These are phyloP conservation scores for Aphanomyces astaci DNA, from an alignment of 352 stramenopile species.

Conservation along the genomic window DNA sequence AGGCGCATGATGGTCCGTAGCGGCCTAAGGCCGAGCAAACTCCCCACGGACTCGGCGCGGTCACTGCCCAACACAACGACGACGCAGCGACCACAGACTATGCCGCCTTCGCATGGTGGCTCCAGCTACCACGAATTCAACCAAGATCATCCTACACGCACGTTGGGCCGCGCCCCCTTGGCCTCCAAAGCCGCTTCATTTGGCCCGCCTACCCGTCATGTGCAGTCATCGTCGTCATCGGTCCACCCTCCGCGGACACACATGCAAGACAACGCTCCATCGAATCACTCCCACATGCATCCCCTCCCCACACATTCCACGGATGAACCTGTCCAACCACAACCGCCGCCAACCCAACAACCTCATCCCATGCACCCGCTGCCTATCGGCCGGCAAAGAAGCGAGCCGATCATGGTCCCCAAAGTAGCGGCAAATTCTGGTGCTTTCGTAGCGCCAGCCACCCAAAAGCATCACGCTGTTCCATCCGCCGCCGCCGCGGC, in stretches of 20 bases:
- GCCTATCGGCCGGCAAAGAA: not conserved
- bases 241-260: not conserved
- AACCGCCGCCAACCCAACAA: not conserved
- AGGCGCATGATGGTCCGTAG: constrained; percentile 9
- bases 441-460: no score
- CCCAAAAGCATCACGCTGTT: no score
- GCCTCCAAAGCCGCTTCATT: not conserved
- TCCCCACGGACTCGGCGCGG: not conserved
- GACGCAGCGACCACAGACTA: not conserved
- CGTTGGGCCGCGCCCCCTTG: not conserved
- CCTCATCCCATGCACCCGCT: not conserved
- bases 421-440: no score
- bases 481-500: no score
- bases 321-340: not conserved
- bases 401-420: not conserved
- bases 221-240: not conserved
- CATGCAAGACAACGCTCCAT: not conserved
- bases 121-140: not conserved
- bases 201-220: not conserved
- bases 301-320: not conserved
- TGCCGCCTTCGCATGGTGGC: not conserved
- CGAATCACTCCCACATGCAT: not conserved
- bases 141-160: not conserved
- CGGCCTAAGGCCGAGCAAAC: not conserved
- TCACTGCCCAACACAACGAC: not conserved